Evolutionary conservation across 2,329 filamentous ascomycete genomes (phyloP), one percentile per base, ranked within the genome.

Genomic region (Fusarium zealandicum): DNA sequence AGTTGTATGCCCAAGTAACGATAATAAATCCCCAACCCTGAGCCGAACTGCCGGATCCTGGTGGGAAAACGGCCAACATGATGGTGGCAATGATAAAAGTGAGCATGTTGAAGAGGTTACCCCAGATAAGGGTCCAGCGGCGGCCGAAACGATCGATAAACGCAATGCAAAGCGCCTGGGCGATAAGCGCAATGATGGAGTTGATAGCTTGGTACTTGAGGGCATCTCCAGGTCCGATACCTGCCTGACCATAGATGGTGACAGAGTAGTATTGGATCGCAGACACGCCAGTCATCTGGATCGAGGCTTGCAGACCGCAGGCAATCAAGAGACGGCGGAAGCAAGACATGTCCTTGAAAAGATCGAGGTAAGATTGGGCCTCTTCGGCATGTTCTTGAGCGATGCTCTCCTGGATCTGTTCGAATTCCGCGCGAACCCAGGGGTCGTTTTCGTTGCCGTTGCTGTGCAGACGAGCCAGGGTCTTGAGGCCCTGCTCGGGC

Each of bases 1-100:
- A 89, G 73, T 92, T 92, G 78, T 90, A 92, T 4, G 90, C 69
- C 89, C 89, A 92, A 2, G 89, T 92, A 63, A 83, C 80, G 49
- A 50, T 61, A 62, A 92, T 92, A 73, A 92, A 93, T 3, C 84
- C 88, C 86, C 87, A 90, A 4, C 46, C 44, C 12, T 49, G 44
- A 10, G 80, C 79, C 1, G 87, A 86, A 8, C 77, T 76, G 30
- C 72, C 73, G 2, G 43, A 43, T 7, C 53, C 56, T 1, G 1
- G 88, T 83, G 88, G 88, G 71, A 86, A 92, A 31, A 72, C 58
- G 33, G 78, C 70, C 75, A 72, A 51, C 14, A 84, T 70, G 20
- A 80, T 69, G 22, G 80, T 81, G 3, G 87, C 86, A 50, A 91
- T 81, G 71, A 91, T 85, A 73, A 92, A 92, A 33, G 83, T 88